These are phyloP conservation scores for Epichloe scottii DNA, from an alignment of 2,329 filamentous ascomycete species.

Conservation along the genomic window DNA sequence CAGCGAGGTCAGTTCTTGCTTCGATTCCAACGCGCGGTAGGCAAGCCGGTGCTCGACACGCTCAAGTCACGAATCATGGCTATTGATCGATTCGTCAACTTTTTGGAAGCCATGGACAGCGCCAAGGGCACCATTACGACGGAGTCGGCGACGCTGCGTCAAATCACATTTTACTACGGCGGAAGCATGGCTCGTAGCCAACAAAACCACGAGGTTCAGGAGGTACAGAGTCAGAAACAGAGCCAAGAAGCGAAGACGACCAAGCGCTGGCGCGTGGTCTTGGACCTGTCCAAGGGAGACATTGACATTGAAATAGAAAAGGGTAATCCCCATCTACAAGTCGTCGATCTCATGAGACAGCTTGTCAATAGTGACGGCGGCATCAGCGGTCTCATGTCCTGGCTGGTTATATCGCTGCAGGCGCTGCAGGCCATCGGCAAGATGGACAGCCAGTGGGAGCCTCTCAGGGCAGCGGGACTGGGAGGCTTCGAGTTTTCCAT, in stretches of 20 bases:
- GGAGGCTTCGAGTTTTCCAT: conserved; percentile 39
- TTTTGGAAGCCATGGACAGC: conserved; percentile 51
- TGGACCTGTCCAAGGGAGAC: conserved; percentile 41
- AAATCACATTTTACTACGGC: conserved; percentile 58
- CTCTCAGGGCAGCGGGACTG: conserved; percentile 27
- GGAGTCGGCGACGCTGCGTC: conserved; percentile 46
- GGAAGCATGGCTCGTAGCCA: conserved; percentile 9
- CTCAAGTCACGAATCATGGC: conserved; percentile 49
- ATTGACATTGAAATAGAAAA: conserved; percentile 48
- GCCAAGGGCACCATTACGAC: conserved; percentile 42
- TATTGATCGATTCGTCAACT: conserved; percentile 58
- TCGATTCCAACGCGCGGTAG: conserved; percentile 44
- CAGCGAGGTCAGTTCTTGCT: conserved; percentile 50
- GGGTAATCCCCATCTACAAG: conserved; percentile 54
- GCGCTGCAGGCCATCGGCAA: conserved; percentile 48
- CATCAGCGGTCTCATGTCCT: conserved; percentile 41
- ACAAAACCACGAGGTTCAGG: neutral
- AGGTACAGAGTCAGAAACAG: neutral
- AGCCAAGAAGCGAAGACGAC: conserved; percentile 5
- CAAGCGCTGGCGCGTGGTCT: conserved; percentile 36
- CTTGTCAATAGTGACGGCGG: conserved; percentile 42
- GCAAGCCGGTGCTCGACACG: conserved; percentile 44
- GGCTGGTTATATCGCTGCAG: conserved; percentile 48
- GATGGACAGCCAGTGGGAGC: conserved; percentile 44
- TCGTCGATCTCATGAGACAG: conserved; percentile 44